phyloP scores from a whole-genome alignment of 345 rosid species.

The Gynandropsis gynandra region DNA sequence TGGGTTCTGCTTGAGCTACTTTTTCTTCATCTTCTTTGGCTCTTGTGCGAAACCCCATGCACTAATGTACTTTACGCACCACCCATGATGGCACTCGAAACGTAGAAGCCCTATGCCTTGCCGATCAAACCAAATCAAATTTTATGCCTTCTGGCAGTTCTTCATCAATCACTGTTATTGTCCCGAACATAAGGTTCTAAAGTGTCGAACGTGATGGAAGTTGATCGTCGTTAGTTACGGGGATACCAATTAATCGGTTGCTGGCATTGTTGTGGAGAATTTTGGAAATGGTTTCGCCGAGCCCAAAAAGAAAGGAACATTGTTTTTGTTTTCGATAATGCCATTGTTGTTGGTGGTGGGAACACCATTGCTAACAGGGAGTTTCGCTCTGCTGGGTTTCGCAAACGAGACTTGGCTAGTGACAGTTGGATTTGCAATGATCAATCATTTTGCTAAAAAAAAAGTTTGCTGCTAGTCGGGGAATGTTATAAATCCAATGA shows the following conservation, averaged over 20 bases:
- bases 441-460: too few species aligned
- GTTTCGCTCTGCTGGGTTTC: slow-evolving; percentile 73
- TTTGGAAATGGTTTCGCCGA: slow-evolving; percentile 49
- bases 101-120: slow-evolving; percentile 80
- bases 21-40: too few species aligned
- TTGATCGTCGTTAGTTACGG: slow-evolving; percentile 44
- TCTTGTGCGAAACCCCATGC: too few species aligned
- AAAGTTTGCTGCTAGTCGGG: too few species aligned
- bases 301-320: slow-evolving; percentile 71
- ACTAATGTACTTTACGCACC: too few species aligned
- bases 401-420: slow-evolving; percentile 76
- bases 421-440: slow-evolving; percentile 57
- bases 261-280: slow-evolving; percentile 42
- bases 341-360: slow-evolving; percentile 54
- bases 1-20: too few species aligned
- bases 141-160: slow-evolving; percentile 70
- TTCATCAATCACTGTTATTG: slow-evolving; percentile 71
- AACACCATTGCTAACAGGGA: slow-evolving; percentile 58
- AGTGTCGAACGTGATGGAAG: slow-evolving; percentile 45
- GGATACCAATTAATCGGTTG: slow-evolving; percentile 35
- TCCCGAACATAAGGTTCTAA: slow-evolving; percentile 74
- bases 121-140: slow-evolving; percentile 61
- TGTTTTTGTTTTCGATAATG: slow-evolving; percentile 68
- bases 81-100: slow-evolving; percentile 65
- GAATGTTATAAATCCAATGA: too few species aligned